Evolutionary conservation across 495 filamentous ascomycete species (phyloP).

Genomic region (Aspergillus homomorphus): DNA sequence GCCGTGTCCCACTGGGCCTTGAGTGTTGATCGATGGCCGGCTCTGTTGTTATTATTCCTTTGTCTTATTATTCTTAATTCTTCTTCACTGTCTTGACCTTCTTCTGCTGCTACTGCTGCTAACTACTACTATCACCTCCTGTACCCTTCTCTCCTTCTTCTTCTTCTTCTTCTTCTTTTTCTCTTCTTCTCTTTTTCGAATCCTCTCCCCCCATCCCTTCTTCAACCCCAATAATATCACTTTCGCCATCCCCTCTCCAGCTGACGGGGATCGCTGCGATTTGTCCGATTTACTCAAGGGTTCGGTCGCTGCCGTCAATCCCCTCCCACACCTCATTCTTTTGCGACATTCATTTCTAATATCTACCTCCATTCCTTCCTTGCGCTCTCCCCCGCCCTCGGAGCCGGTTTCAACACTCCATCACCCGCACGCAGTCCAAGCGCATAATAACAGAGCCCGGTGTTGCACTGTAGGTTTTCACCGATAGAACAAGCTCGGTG

Average conservation of each 20-base stretch:
- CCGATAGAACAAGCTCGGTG: background rate
- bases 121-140: constrained; percentile 20
- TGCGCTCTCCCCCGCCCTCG: background rate
- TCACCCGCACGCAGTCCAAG: constrained; percentile 2
- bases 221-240: constrained; percentile 3
- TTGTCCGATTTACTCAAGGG: background rate
- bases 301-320: background rate
- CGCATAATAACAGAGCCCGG: constrained; percentile 7
- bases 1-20: constrained; percentile 19
- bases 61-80: constrained; percentile 13
- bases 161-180: constrained; percentile 25
- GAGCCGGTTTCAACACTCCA: background rate
- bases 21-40: constrained; percentile 21
- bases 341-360: constrained; percentile 8
- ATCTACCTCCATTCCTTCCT: background rate
- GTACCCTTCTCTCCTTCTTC: constrained; percentile 27
- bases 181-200: constrained; percentile 15
- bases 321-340: background rate
- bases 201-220: constrained; percentile 20
- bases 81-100: constrained; percentile 15
- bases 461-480: background rate
- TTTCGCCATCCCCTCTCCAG: background rate
- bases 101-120: constrained; percentile 6
- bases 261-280: background rate
- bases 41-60: constrained; percentile 14